These are phyloP conservation scores for Begonia masoniana DNA, from an alignment of 306 rosid species.

Conservation along the genomic window DNA sequence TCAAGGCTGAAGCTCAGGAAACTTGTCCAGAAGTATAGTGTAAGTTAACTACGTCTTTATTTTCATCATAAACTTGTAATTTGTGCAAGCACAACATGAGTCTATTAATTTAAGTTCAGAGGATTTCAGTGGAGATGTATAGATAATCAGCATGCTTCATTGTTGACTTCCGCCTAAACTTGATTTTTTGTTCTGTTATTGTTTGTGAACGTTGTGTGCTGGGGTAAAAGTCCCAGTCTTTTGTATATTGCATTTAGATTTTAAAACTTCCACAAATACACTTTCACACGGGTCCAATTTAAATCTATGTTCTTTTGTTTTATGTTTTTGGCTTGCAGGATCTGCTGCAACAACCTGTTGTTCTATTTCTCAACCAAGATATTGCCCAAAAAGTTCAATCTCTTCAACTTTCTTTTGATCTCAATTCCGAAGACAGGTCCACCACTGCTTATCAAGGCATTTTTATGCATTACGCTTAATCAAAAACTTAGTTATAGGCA, in stretches of 20 bases:
- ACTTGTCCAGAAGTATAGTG: conserved; percentile 68
- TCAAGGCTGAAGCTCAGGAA: conserved; percentile 65
- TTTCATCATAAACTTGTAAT: too few relatives aligned
- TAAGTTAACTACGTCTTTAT: conserved; percentile 22
- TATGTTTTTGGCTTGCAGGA: conserved; percentile 38
- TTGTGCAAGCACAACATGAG: too few relatives aligned
- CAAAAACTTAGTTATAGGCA: neutral
- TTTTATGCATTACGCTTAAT: conserved; percentile 2
- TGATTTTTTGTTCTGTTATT: too few relatives aligned
- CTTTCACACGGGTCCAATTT: too few relatives aligned
- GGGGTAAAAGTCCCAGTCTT: too few relatives aligned
- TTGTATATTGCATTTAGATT: too few relatives aligned
- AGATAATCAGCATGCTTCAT: too few relatives aligned
- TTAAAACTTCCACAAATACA: too few relatives aligned
- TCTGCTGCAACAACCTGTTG: conserved; percentile 60
- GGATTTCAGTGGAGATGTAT: too few relatives aligned
- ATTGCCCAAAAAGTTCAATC: conserved; percentile 22
- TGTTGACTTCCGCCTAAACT: too few relatives aligned
- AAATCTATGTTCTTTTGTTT: conserved; percentile 2
- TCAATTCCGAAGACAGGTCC: conserved; percentile 51
- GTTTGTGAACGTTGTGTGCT: too few relatives aligned
- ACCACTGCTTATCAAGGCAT: neutral
- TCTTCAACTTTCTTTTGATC: conserved; percentile 26
- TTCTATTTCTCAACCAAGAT: conserved; percentile 43
- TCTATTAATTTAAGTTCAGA: too few relatives aligned